phyloP scores from a whole-genome alignment of 768 basidiomycete species.

The Boletus subparvulus region DNA sequence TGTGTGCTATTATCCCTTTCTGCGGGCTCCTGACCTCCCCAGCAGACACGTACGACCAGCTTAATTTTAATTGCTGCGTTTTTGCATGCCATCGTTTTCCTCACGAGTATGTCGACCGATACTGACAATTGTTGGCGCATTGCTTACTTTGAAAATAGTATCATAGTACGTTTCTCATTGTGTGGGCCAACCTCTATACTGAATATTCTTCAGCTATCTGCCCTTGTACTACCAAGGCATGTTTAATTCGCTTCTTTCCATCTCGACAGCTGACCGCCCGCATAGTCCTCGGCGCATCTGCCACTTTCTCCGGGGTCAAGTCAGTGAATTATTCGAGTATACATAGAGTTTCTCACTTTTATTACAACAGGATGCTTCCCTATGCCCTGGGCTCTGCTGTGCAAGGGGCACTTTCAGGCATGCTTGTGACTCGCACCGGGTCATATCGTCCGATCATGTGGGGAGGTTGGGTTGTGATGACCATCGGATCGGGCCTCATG shows the following conservation, averaged over 20 bases:
- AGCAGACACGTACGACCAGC: conserved; percentile 39
- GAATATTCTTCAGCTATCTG: conserved; percentile 30
- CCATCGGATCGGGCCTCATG: conserved; percentile 38
- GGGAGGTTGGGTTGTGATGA: conserved; percentile 30
- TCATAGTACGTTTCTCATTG: conserved; percentile 24
- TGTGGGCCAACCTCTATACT: neutral
- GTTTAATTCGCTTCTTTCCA: neutral
- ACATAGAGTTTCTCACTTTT: neutral
- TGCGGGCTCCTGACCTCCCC: neutral
- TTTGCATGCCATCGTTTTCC: conserved; percentile 36
- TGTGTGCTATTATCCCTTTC: neutral
- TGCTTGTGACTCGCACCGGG: conserved; percentile 26
- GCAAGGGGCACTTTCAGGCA: conserved; percentile 22
- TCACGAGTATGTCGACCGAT: conserved; percentile 25
- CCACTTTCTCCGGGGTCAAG: conserved; percentile 34
- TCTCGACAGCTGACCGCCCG: neutral
- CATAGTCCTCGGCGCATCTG: conserved; percentile 37
- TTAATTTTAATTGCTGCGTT: conserved; percentile 33
- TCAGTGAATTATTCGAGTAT: conserved; percentile 5
- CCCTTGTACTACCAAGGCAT: conserved; percentile 42
- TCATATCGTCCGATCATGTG: conserved; percentile 36
- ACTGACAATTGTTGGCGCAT: neutral
- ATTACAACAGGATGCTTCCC: conserved; percentile 34
- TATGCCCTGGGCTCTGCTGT: conserved; percentile 30
- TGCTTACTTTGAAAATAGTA: conserved; percentile 12